phyloP scores from a whole-genome alignment of 257 asterid species.

The Solanum bukasovii region DNA sequence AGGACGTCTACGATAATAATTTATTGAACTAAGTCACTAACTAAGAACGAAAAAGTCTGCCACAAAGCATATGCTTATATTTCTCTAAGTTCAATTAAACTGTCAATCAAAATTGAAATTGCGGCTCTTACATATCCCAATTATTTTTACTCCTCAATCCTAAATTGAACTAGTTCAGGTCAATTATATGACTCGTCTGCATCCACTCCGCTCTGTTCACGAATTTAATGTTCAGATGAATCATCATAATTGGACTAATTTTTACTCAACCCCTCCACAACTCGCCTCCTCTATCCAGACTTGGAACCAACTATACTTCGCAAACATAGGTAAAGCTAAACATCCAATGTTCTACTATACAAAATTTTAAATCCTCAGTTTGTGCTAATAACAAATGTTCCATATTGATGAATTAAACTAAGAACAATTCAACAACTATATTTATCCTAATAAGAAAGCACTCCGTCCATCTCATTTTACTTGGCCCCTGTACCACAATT shows the following conservation, averaged over 20 bases:
- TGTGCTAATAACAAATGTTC: background rate
- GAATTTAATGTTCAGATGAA: background rate
- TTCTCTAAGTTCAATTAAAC: background rate
- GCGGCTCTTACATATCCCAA: background rate
- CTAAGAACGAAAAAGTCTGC: background rate
- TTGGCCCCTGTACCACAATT: background rate
- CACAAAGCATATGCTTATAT: background rate
- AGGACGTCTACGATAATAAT: background rate
- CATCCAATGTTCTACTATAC: background rate
- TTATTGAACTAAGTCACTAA: background rate
- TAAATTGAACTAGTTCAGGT: background rate
- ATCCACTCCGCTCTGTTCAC: background rate
- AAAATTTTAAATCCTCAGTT: background rate
- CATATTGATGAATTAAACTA: background rate
- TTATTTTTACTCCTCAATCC: background rate
- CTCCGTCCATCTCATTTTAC: background rate
- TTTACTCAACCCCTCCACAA: background rate
- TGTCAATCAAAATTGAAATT: background rate
- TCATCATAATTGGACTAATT: background rate
- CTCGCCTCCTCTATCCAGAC: background rate
- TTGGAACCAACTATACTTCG: background rate
- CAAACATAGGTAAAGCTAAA: background rate
- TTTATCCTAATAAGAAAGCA: background rate
- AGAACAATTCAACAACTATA: background rate
- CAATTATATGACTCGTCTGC: background rate